These are phyloP conservation scores for Gyromitra esculenta DNA, from an alignment of 2,329 filamentous ascomycete species.

Conservation along the genomic window DNA sequence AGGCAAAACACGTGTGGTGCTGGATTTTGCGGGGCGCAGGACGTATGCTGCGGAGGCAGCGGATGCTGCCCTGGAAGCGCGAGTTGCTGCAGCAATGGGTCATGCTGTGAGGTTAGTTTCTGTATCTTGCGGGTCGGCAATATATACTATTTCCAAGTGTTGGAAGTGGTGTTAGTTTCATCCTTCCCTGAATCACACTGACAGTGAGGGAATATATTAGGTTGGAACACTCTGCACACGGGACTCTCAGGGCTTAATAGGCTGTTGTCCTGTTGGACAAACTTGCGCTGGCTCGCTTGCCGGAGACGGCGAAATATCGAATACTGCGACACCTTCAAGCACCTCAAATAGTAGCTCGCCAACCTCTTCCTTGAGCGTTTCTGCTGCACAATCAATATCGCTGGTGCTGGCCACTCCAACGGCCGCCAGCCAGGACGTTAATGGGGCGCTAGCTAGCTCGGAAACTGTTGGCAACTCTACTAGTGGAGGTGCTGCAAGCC, in stretches of 20 bases:
- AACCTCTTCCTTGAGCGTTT: neutral
- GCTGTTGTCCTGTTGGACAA: slow-evolving; percentile 28
- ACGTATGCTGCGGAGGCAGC: slow-evolving; percentile 19
- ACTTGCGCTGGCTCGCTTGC: slow-evolving; percentile 9
- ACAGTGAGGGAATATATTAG: neutral
- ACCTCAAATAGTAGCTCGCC: neutral
- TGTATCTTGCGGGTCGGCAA: neutral
- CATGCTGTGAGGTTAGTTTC: slow-evolving; percentile 34
- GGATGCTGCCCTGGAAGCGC: slow-evolving; percentile 30
- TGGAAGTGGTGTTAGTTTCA: neutral
- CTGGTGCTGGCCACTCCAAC: no score
- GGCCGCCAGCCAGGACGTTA: neutral
- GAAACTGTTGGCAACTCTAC: neutral
- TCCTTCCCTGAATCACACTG: neutral
- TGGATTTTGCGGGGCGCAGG: slow-evolving; percentile 8
- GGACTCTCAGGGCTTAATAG: slow-evolving; percentile 12
- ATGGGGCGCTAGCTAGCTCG: neutral
- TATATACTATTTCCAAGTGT: neutral
- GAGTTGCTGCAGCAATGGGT: slow-evolving; percentile 35
- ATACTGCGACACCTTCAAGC: neutral
- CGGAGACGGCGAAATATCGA: neutral
- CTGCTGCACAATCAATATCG: neutral
- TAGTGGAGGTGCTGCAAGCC: neutral
- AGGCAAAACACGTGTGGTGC: slow-evolving; percentile 26
- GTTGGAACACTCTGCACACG: slow-evolving; percentile 28